These are phyloP conservation scores for Phytophthora cryptogea DNA, from an alignment of 352 stramenopile species.

Conservation along the genomic window DNA sequence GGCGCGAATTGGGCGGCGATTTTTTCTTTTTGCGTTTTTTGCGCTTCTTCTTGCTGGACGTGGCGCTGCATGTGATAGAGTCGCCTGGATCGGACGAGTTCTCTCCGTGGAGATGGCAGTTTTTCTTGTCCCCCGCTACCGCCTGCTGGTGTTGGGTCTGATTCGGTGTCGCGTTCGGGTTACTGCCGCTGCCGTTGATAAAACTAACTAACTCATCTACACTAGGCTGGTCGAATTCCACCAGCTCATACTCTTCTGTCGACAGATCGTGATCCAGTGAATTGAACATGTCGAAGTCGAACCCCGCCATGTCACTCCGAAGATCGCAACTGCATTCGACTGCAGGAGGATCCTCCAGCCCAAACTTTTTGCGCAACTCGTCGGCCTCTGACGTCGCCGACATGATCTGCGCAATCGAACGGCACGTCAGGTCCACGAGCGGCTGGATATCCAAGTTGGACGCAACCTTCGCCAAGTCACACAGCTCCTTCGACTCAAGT, in stretches of 20 bases:
- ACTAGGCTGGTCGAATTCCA: conserved; percentile 83
- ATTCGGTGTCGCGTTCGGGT: conserved; percentile 24
- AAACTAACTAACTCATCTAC: conserved; percentile 84
- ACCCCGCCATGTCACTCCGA: conserved; percentile 60
- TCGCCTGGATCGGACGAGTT: conserved; percentile 34
- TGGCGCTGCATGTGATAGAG: conserved; percentile 23
- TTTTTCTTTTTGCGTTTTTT: conserved; percentile 85
- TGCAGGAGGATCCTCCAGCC: conserved; percentile 52
- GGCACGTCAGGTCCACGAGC: conserved; percentile 78
- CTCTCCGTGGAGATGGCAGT: conserved; percentile 33
- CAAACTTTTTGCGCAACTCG: conserved; percentile 80
- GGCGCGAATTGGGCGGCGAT: conserved; percentile 27
- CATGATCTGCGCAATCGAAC: conserved; percentile 86
- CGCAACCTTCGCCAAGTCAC: conserved; percentile 78
- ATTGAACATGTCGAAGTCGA: conserved; percentile 84
- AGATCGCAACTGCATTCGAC: conserved; percentile 60
- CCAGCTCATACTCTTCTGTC: conserved; percentile 77
- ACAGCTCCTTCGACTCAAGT: conserved; percentile 79
- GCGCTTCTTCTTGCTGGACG: conserved; percentile 59
- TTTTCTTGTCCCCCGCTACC: conserved; percentile 25
- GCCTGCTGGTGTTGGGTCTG: conserved; percentile 33
- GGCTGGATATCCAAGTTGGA: conserved; percentile 85
- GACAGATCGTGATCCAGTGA: conserved; percentile 76
- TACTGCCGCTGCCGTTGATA: conserved; percentile 64
- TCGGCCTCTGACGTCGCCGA: conserved; percentile 76